Percentiles rank a stretch among this genome's conserved stretches.
Conservation (phyloP, 179 eudicot genomes). For the Dionaea muscipula region DNA sequence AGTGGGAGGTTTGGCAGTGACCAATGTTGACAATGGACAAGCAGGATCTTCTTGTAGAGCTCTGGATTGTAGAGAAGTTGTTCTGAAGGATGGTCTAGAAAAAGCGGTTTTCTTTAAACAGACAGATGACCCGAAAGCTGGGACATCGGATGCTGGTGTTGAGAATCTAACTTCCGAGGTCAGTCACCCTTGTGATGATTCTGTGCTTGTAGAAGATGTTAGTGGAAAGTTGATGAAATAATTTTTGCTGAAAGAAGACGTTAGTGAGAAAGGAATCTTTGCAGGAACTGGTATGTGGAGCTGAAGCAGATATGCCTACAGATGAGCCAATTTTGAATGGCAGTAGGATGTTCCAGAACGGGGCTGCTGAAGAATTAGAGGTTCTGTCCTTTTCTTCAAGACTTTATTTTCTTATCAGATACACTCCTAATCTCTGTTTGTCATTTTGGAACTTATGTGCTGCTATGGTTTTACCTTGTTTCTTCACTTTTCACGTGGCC, state of each 20-base stretch:
- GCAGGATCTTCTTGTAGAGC: conserved; percentile 20
- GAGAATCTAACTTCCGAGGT: conserved; percentile 26
- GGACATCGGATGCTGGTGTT: conserved; percentile 10
- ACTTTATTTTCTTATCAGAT: not conserved
- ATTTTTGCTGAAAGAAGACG: not conserved
- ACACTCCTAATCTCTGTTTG: too few relatives aligned
- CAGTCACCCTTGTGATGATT: conserved; percentile 31
- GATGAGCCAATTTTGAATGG: conserved; percentile 21
- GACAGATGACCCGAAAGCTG: conserved; percentile 1
- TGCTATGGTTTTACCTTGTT: too few relatives aligned
- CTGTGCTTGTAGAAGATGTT: conserved; percentile 21
- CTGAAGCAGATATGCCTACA: conserved; percentile 16
- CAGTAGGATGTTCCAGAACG: conserved; percentile 25
- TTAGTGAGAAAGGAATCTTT: conserved; percentile 33
- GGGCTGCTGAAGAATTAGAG: conserved; percentile 34
- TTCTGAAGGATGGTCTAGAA: conserved; percentile 19
- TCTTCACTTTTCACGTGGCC: not conserved
- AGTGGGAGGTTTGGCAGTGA: conserved; percentile 2
- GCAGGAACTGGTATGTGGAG: conserved; percentile 31
- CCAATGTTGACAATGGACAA: conserved; percentile 14
- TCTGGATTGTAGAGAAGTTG: conserved; percentile 20
- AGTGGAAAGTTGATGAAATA: conserved; percentile 25
- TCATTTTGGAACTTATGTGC: too few relatives aligned
- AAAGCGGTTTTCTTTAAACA: conserved; percentile 13
- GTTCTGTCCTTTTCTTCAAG: conserved; percentile 17